These are phyloP conservation scores for Saccharomyces paradoxus DNA, from an alignment of 805 yeast genomes.

Conservation along the genomic window DNA sequence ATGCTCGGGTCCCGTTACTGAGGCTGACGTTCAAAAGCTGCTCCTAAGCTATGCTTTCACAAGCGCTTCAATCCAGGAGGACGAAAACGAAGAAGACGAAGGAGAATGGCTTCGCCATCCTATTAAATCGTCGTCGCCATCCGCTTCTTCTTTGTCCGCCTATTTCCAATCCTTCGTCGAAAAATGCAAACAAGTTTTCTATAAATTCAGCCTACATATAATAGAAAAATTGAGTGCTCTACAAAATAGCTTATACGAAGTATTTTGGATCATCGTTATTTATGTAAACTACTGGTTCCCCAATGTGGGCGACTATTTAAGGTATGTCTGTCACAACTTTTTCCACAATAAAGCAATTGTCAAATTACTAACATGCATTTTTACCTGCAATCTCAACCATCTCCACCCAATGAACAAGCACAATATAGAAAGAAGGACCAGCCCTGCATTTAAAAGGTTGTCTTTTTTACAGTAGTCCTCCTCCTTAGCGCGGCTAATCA, in stretches of 20 bases:
- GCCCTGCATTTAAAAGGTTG: not conserved
- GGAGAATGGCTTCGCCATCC: not conserved
- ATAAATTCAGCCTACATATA: not conserved
- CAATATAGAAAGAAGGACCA: not conserved
- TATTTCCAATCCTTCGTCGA: not conserved
- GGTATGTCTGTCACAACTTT: conserved; percentile 14
- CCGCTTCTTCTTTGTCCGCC: not conserved
- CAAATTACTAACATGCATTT: not conserved
- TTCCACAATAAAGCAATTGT: not conserved
- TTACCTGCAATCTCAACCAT: not conserved
- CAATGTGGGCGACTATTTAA: conserved; percentile 9
- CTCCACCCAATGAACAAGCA: not conserved
- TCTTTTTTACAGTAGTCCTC: not conserved
- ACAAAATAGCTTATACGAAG: conserved; percentile 15
- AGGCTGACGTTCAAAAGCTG: not conserved
- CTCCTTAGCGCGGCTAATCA: not conserved
- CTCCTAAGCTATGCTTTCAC: not conserved
- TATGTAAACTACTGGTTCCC: conserved; percentile 21
- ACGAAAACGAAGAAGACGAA: not conserved
- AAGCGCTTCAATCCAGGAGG: not conserved
- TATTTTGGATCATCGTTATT: conserved; percentile 17
- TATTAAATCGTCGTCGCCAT: not conserved
- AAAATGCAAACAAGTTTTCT: not conserved
- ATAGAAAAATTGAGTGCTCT: conserved; percentile 10
- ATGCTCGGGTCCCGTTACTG: not conserved